Conservation (phyloP, 2,329 filamentous ascomycete genomes). For the Cercospora canescens region DNA sequence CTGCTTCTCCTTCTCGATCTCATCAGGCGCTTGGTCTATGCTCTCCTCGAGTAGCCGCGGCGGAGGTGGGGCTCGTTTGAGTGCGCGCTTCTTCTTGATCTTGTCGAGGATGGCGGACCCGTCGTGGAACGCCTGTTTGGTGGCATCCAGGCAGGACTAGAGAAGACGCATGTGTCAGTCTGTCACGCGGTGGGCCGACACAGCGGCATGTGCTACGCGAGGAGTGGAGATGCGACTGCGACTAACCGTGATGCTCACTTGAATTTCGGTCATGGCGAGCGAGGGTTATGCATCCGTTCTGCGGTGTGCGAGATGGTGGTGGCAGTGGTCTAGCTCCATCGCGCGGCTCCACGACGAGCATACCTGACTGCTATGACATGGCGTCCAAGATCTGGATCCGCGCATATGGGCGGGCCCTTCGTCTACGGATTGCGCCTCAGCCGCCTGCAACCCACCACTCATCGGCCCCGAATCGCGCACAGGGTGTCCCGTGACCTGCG, state of each 20-base stretch:
- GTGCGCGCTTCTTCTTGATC: constrained; percentile 35
- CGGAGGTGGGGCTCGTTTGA: constrained; percentile 33
- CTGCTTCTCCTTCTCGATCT: constrained; percentile 36
- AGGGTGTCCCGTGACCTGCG: background rate
- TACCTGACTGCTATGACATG: background rate
- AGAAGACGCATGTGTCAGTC: constrained; percentile 6
- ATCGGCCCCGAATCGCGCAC: background rate
- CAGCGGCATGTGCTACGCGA: background rate
- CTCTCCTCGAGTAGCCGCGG: constrained; percentile 33
- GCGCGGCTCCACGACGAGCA: background rate
- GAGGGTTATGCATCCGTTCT: background rate
- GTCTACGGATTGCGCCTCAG: background rate
- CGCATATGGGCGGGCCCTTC: constrained; percentile 1
- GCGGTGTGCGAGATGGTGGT: background rate
- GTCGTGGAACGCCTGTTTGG: constrained; percentile 31
- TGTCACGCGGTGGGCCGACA: background rate
- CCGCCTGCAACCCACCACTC: background rate
- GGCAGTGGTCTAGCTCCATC: background rate
- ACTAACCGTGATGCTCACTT: constrained; percentile 23
- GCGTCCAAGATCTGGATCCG: background rate
- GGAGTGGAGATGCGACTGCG: background rate
- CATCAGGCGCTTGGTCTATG: constrained; percentile 33
- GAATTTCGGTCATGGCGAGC: constrained; percentile 18
- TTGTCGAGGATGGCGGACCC: constrained; percentile 34
- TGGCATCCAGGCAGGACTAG: constrained; percentile 31